A percentile compares a stretch with the other conserved stretches of the same genome.
phyloP scores from a whole-genome alignment of 768 basidiomycete genomes.

The Russula dissimulans region DNA sequence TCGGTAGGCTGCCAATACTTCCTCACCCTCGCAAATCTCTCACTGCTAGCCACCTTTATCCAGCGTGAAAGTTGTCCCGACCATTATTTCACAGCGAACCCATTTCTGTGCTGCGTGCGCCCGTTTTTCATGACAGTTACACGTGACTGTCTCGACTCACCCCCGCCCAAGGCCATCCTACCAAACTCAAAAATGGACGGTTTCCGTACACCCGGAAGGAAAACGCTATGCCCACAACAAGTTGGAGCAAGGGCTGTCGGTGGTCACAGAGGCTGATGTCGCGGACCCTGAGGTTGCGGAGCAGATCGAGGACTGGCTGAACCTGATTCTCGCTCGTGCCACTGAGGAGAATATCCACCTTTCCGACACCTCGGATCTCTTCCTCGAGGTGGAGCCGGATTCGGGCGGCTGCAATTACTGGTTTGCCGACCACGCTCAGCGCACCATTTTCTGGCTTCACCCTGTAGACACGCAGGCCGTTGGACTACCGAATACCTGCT shows the following conservation, averaged over 20 bases:
- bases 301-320: neutral
- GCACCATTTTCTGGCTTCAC: constrained; percentile 6
- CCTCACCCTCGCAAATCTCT: neutral
- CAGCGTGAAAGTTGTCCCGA: neutral
- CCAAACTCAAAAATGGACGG: neutral
- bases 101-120: constrained; percentile 1
- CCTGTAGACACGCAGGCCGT: neutral
- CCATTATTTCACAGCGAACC: neutral
- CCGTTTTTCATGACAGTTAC: neutral
- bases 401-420: neutral
- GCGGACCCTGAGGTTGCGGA: neutral
- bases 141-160: neutral
- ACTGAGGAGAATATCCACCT: neutral
- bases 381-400: constrained; percentile 4
- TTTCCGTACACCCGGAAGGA: constrained; percentile 6
- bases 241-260: neutral
- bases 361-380: neutral
- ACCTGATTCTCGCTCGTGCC: neutral
- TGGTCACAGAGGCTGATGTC: constrained; percentile 6
- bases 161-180: neutral
- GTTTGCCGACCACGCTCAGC: constrained; percentile 4
- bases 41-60: neutral
- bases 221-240: neutral
- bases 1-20: neutral
- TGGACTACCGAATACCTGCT: neutral